Evolutionary conservation across 441 rosid species (phyloP).

Genomic region (Hura crepitans): DNA sequence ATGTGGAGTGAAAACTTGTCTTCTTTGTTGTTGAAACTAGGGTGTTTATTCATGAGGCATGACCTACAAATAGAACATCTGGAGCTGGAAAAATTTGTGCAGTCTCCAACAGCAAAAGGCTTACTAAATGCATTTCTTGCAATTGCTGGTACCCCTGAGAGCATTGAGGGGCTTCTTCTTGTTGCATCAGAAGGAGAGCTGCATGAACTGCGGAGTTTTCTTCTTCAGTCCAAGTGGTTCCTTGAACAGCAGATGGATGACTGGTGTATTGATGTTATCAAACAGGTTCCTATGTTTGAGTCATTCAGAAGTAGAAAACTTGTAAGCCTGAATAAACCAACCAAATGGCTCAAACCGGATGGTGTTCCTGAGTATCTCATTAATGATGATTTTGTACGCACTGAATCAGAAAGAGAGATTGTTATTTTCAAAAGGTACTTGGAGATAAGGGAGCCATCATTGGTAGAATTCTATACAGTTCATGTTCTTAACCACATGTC

Average conservation of each 20-base stretch:
- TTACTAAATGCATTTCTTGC: slow-evolving; percentile 79
- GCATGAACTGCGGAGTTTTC: slow-evolving; percentile 84
- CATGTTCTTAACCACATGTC: slow-evolving; percentile 88
- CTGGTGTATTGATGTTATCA: slow-evolving; percentile 60
- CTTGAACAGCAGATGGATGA: slow-evolving; percentile 68
- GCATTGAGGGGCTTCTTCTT: slow-evolving; percentile 53
- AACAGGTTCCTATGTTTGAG: slow-evolving; percentile 86
- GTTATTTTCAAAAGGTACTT: slow-evolving; percentile 64
- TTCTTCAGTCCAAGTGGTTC: slow-evolving; percentile 98
- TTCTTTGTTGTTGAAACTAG: slow-evolving; percentile 78
- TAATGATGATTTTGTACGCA: slow-evolving; percentile 81
- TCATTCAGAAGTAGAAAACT: slow-evolving; percentile 72
- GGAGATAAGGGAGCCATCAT: slow-evolving; percentile 66
- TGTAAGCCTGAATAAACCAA: slow-evolving; percentile 61
- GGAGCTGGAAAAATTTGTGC: slow-evolving; percentile 78
- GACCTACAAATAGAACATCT: slow-evolving; percentile 78
- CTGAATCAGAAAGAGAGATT: slow-evolving; percentile 89
- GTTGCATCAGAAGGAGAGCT: slow-evolving; percentile 80
- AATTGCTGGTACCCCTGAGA: slow-evolving; percentile 60
- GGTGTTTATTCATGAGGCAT: slow-evolving; percentile 75
- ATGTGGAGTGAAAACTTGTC: slow-evolving; percentile 99
- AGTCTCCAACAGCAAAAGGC: slow-evolving; percentile 85
- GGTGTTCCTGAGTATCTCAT: slow-evolving; percentile 75
- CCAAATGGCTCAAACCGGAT: slow-evolving; percentile 85
- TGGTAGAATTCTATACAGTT: slow-evolving; percentile 72